Evolutionary conservation across 176 grass and related monocot species (phyloP).

Genomic region (Oryza coarctata): DNA sequence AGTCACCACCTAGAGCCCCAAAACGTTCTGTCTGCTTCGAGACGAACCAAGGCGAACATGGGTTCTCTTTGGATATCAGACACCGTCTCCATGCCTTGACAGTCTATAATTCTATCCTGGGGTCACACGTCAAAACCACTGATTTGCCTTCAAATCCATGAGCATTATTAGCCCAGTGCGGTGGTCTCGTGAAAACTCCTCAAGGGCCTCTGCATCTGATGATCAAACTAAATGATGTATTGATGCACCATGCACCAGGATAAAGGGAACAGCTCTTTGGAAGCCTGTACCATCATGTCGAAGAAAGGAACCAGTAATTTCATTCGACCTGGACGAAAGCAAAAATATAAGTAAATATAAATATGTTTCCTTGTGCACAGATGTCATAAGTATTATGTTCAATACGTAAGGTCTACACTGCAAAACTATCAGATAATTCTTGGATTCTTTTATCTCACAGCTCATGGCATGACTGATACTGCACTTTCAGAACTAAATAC

Average conservation of each 20-base stretch:
- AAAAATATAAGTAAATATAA: too few relatives aligned
- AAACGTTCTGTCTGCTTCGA: conserved; percentile 1
- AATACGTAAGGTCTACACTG: not conserved
- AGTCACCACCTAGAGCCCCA: not conserved
- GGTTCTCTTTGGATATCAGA: conserved; percentile 17
- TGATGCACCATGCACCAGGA: conserved; percentile 10
- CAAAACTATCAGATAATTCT: not conserved
- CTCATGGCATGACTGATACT: not conserved
- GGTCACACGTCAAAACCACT: conserved; percentile 8
- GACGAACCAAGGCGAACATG: not conserved
- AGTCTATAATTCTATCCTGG: not conserved
- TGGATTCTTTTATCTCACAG: not conserved
- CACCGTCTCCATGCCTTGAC: not conserved
- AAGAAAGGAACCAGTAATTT: not conserved
- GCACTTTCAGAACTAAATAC: not conserved
- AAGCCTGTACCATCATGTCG: not conserved
- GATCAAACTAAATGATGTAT: not conserved
- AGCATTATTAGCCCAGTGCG: not conserved
- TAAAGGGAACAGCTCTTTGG: not conserved
- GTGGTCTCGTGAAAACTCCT: not conserved
- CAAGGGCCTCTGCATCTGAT: not conserved
- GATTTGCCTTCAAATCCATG: not conserved
- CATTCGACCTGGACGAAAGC: not conserved
- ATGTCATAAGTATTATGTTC: not conserved
- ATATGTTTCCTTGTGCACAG: not conserved